phyloP scores from a whole-genome alignment of 1,139 yeast genomes.

The Kazachstania sp. region DNA sequence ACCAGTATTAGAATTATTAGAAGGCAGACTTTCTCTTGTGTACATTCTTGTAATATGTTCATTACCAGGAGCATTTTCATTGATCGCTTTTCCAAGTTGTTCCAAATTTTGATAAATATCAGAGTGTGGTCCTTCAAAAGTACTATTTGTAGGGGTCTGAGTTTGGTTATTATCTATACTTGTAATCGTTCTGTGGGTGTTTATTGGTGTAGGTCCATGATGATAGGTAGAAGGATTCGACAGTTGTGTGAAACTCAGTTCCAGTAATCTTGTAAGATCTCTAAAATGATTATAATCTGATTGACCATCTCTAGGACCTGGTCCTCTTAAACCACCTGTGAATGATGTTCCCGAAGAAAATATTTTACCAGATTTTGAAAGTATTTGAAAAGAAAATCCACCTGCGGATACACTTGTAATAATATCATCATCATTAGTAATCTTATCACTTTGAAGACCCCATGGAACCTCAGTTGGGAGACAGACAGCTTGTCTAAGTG shows the following conservation, averaged over 20 bases:
- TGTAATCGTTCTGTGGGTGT: conserved; percentile 6
- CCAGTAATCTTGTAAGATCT: conserved; percentile 19
- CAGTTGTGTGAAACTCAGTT: conserved; percentile 12
- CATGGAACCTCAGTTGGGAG: conserved; percentile 38
- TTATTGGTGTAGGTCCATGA: conserved; percentile 11
- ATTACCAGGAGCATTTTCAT: conserved; percentile 22
- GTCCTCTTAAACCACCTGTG: conserved; percentile 35
- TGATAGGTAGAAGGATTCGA: conserved; percentile 2
- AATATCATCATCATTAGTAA: conserved; percentile 27
- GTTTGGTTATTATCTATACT: not conserved
- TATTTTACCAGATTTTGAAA: conserved; percentile 46
- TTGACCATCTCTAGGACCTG: conserved; percentile 32
- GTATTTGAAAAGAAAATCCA: conserved; percentile 56
- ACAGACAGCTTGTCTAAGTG: conserved; percentile 32
- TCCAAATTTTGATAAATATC: conserved; percentile 22
- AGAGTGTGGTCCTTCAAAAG: not conserved
- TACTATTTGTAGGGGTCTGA: not conserved
- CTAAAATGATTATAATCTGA: conserved; percentile 31
- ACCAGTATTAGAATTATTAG: conserved; percentile 9
- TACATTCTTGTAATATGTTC: conserved; percentile 24
- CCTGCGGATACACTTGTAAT: conserved; percentile 49
- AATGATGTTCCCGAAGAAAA: conserved; percentile 48
- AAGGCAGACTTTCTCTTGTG: conserved; percentile 21
- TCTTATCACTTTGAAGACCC: conserved; percentile 14
- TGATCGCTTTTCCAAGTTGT: conserved; percentile 16